phyloP scores from a whole-genome alignment of 495 filamentous ascomycete genomes.

The Penicillium maclennaniae region DNA sequence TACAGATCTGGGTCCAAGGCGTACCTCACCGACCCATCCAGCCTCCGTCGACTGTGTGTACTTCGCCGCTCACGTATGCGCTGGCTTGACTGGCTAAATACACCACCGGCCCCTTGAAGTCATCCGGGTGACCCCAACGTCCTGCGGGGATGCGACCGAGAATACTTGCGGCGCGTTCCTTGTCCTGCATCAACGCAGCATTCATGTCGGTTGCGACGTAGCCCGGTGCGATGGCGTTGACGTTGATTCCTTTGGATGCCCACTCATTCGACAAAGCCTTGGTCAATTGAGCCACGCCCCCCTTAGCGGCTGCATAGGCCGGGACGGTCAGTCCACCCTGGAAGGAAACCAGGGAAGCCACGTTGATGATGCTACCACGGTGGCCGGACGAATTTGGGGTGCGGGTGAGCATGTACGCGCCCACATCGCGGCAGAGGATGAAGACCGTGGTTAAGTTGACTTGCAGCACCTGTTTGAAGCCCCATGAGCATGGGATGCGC shows the following conservation, averaged over 20 bases:
- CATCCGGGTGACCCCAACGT: constrained; percentile 51
- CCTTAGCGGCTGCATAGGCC: constrained; percentile 79
- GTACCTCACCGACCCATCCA: constrained; percentile 74
- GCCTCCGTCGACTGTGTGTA: constrained; percentile 77
- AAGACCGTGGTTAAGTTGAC: constrained; percentile 76
- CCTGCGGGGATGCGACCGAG: constrained; percentile 73
- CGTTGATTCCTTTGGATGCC: constrained; percentile 65
- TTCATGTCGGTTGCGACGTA: constrained; percentile 91
- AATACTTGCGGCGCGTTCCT: constrained; percentile 61
- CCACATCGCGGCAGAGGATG: constrained; percentile 71
- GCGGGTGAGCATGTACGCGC: constrained; percentile 70
- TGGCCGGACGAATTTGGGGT: constrained; percentile 38
- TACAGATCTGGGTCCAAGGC: too few species aligned
- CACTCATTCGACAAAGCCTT: constrained; percentile 82
- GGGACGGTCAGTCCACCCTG: constrained; percentile 81
- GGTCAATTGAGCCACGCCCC: constrained; percentile 74
- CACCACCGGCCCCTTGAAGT: constrained; percentile 38
- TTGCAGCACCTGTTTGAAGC: constrained; percentile 57
- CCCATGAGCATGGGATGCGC: not conserved
- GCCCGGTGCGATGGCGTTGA: constrained; percentile 68
- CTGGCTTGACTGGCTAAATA: constrained; percentile 53
- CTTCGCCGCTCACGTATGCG: constrained; percentile 76
- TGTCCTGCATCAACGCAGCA: constrained; percentile 64
- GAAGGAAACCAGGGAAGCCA: constrained; percentile 74
- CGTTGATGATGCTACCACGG: constrained; percentile 73